These are phyloP conservation scores for Leptomonas pyrrhocoris DNA, from an alignment of 208 protist genomes.

Conservation along the genomic window DNA sequence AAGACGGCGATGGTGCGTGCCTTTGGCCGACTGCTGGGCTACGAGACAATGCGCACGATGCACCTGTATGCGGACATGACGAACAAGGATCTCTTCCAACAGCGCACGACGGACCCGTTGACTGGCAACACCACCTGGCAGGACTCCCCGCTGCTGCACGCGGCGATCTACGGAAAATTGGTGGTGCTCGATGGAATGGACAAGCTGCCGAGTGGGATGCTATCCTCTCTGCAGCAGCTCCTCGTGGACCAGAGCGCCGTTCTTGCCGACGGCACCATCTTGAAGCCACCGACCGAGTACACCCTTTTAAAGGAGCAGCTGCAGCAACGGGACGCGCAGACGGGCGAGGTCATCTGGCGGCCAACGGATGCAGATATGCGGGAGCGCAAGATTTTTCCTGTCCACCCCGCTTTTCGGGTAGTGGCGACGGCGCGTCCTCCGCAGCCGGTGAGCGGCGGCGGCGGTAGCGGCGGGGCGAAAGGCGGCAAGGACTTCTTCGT, in stretches of 20 bases:
- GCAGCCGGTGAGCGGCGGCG: slow-evolving; percentile 11
- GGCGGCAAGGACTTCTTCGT: slow-evolving; percentile 54
- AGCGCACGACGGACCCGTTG: slow-evolving; percentile 78
- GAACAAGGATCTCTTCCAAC: slow-evolving; percentile 93
- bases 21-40: slow-evolving; percentile 80
- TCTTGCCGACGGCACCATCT: slow-evolving; percentile 86
- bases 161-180: slow-evolving; percentile 82
- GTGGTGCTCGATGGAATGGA: slow-evolving; percentile 94
- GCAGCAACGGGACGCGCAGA: slow-evolving; percentile 14
- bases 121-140: slow-evolving; percentile 92
- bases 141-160: slow-evolving; percentile 81
- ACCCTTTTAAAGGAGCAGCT: slow-evolving; percentile 62
- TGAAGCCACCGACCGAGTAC: slow-evolving; percentile 70
- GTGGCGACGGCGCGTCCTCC: slow-evolving; percentile 80
- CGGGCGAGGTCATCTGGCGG: slow-evolving; percentile 16
- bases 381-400: slow-evolving; percentile 56
- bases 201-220: slow-evolving; percentile 76
- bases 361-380: slow-evolving; percentile 59
- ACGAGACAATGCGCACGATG: slow-evolving; percentile 62
- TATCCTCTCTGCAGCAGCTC: slow-evolving; percentile 81
- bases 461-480: slow-evolving; percentile 25
- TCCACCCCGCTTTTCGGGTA: slow-evolving; percentile 93
- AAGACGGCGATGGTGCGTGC: slow-evolving; percentile 85
- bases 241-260: slow-evolving; percentile 78
- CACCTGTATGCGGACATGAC: slow-evolving; percentile 95